phyloP scores from a whole-genome alignment of 805 yeast species.

The Candida saitoana region DNA sequence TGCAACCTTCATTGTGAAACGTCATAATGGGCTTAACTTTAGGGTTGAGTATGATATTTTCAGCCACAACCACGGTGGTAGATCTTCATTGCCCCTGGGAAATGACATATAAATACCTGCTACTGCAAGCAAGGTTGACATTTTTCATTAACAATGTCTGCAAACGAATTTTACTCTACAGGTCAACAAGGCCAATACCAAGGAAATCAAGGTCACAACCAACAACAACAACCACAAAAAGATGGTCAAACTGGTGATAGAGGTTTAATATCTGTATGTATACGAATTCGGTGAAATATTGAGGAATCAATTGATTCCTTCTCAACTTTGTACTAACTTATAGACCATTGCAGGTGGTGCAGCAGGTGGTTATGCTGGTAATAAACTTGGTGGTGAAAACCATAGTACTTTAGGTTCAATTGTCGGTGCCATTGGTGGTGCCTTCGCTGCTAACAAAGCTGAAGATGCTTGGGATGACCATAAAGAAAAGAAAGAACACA shows the following conservation, averaged over 20 bases:
- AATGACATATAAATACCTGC: neutral
- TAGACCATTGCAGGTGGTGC: conserved; percentile 45
- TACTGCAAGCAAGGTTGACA: neutral
- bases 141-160: conserved; percentile 44
- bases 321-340: neutral
- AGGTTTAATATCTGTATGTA: conserved; percentile 33
- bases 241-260: conserved; percentile 25
- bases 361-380: conserved; percentile 53
- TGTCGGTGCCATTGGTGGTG: conserved; percentile 55
- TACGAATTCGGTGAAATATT: too few relatives aligned
- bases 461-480: conserved; percentile 36
- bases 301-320: too few relatives aligned
- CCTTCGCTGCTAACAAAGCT: conserved; percentile 48
- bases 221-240: conserved; percentile 14
- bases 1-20: neutral
- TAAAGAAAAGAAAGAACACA: conserved; percentile 13
- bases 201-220: conserved; percentile 7
- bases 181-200: conserved; percentile 35
- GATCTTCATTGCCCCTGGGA: neutral
- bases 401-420: conserved; percentile 44
- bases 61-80: neutral
- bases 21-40: neutral
- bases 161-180: conserved; percentile 51
- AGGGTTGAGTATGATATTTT: neutral
- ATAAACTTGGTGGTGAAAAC: conserved; percentile 32